Base-by-base conservation (phyloP, 2,329 filamentous ascomycete genomes). In the Alternaria brassicae region DNA sequence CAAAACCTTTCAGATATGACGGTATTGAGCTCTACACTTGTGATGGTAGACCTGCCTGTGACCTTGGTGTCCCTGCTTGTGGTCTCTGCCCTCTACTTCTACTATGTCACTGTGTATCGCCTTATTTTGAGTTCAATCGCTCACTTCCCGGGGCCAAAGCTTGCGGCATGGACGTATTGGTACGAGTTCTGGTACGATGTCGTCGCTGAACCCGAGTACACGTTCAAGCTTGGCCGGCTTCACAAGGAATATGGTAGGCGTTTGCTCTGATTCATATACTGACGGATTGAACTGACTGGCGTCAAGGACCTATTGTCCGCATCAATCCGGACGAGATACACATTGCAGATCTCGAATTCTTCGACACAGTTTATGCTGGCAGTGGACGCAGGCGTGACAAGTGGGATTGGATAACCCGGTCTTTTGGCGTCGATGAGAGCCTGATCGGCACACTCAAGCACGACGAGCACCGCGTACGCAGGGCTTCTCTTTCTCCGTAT, bases 401-500 rank as follows among this genome's bases (percentile, higher is more conserved):
- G 27, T 40, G 23, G 32, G 42, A 42, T 7, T 48, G 42, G 55
- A 42, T 30, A 6, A 36, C 41, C 12, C 21, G 42, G 13, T 28
- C 23, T 13, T 54, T 54, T 41, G 68, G 67, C 25, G 52, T 62
- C 8, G 53, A 54, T 10, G 28, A 60, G n/a, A 59, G 66, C 1
- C 47, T 60, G 25, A 61, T 72, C 1, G 63, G 60, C 2, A 69
- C 72, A 5, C 44, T 61, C 5, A 47, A 44, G 12, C 70, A 70
- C 30, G 66, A 73, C 6, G 48, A 64, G 28, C 72, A 75, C 48
- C 67, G 65, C 12, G 2, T 61, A 19, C 61, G 72, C 21, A 56
- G 72, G 12, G 50, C 52, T 7, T 63, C 72, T 3, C 42, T 74
- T 25, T 62, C 60, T 40, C 62, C 58, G 0, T 74, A 70, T 62